Percentiles rank a stretch among this genome's conserved stretches.
phyloP scores from a whole-genome alignment of 768 basidiomycete genomes.

The Tricholoma sp. region DNA sequence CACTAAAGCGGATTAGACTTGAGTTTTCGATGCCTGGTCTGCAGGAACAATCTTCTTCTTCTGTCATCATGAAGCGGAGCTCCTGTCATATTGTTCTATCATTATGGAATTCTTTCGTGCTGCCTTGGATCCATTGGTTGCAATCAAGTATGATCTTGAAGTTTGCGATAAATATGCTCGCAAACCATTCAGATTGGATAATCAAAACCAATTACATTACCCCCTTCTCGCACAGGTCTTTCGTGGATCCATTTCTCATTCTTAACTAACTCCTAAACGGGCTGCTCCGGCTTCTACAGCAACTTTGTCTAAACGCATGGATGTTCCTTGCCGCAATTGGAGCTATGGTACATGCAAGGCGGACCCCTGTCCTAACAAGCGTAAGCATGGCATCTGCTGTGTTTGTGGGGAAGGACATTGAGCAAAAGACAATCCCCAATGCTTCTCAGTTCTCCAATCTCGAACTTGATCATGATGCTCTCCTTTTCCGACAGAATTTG shows the following conservation, averaged over 20 bases:
- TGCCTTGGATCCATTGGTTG: no score
- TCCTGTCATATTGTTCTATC: no score
- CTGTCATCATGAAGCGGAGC: no score
- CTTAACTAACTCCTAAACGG: background rate
- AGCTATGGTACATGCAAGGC: background rate
- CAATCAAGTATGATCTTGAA: no score
- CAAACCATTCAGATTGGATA: no score
- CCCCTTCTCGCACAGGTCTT: background rate
- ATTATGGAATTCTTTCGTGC: no score
- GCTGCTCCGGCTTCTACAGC: background rate
- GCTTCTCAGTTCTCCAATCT: background rate
- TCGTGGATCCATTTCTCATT: background rate
- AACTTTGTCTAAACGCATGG: background rate
- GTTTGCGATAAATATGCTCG: no score
- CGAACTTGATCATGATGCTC: background rate
- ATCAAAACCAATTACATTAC: background rate
- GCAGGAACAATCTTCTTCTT: no score
- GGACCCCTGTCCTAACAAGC: background rate
- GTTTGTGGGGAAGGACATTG: no score
- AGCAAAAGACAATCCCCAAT: background rate
- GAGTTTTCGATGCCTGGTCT: no score
- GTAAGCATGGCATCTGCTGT: background rate
- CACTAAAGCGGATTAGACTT: no score
- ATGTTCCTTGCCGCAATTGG: no score
- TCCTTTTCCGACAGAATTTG: background rate